phyloP scores from a whole-genome alignment of 768 basidiomycete genomes.

The Leccinum sublutescens region DNA sequence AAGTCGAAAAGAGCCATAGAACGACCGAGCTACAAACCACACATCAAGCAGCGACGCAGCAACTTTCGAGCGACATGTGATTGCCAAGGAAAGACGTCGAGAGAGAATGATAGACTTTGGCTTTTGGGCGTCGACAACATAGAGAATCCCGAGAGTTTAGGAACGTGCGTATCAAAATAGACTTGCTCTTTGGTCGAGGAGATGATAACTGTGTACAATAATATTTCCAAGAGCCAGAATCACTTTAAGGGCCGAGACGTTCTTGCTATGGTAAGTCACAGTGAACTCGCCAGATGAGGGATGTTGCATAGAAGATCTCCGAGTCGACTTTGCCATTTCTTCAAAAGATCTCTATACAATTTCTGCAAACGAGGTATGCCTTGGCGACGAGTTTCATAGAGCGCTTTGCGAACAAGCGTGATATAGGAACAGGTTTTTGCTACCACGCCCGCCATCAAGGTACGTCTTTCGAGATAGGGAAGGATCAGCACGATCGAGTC shows the following conservation, averaged over 20 bases:
- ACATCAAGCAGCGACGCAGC: constrained; percentile 74
- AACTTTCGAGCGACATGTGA: constrained; percentile 77
- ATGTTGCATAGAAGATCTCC: constrained; percentile 59
- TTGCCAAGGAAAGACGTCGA: constrained; percentile 90
- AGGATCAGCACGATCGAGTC: too few relatives aligned
- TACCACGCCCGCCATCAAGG: constrained; percentile 55
- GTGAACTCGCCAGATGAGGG: constrained; percentile 54
- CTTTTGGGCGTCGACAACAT: constrained; percentile 78
- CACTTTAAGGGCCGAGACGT: constrained; percentile 76
- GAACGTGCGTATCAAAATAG: constrained; percentile 74
- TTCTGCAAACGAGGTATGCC: constrained; percentile 56
- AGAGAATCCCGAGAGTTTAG: constrained; percentile 80
- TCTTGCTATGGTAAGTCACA: constrained; percentile 63
- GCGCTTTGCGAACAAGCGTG: too few relatives aligned
- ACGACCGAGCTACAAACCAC: constrained; percentile 79
- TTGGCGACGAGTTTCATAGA: constrained; percentile 60
- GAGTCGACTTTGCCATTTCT: constrained; percentile 45
- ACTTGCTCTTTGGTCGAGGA: constrained; percentile 72
- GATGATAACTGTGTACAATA: constrained; percentile 39
- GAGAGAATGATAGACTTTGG: constrained; percentile 58
- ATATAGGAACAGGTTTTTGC: too few relatives aligned
- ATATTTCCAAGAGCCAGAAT: constrained; percentile 59
- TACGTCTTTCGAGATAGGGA: constrained; percentile 36
- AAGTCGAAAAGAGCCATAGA: constrained; percentile 80
- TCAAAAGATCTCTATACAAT: constrained; percentile 61